These are phyloP conservation scores for Trichoderma lentiforme DNA, from an alignment of 2,329 filamentous ascomycete species.

Conservation along the genomic window DNA sequence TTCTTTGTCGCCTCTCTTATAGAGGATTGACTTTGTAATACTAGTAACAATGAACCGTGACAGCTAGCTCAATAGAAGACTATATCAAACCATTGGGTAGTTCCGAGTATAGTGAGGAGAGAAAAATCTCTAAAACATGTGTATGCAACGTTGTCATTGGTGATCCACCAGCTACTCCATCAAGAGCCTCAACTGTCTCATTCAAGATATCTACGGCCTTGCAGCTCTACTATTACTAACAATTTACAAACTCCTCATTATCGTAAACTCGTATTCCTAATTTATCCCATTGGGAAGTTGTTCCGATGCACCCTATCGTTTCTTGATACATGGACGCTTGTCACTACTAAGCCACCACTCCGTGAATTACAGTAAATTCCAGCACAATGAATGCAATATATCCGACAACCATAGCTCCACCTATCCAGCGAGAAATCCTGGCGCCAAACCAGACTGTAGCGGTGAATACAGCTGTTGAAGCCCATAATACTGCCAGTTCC, in stretches of 20 bases:
- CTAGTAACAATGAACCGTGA: background rate
- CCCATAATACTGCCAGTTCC: background rate
- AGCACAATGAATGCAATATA: constrained; percentile 21
- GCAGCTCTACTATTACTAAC: background rate
- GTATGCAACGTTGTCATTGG: background rate
- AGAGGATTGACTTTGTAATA: background rate
- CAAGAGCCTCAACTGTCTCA: background rate
- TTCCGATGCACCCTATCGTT: background rate
- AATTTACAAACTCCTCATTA: background rate
- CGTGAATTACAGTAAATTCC: background rate
- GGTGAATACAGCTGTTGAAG: background rate
- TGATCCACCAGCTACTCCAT: background rate
- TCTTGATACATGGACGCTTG: background rate
- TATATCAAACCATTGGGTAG: background rate
- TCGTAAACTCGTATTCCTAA: background rate
- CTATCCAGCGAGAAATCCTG: background rate
- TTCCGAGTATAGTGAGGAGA: background rate
- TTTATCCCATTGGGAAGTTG: background rate
- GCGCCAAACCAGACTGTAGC: constrained; percentile 1
- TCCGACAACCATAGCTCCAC: background rate
- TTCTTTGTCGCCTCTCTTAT: background rate
- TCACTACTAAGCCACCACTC: background rate
- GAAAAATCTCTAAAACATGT: background rate
- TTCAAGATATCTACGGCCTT: background rate
- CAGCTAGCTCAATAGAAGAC: background rate